These are phyloP conservation scores for Xylaria scruposa DNA, from an alignment of 495 filamentous ascomycete species.

Conservation along the genomic window DNA sequence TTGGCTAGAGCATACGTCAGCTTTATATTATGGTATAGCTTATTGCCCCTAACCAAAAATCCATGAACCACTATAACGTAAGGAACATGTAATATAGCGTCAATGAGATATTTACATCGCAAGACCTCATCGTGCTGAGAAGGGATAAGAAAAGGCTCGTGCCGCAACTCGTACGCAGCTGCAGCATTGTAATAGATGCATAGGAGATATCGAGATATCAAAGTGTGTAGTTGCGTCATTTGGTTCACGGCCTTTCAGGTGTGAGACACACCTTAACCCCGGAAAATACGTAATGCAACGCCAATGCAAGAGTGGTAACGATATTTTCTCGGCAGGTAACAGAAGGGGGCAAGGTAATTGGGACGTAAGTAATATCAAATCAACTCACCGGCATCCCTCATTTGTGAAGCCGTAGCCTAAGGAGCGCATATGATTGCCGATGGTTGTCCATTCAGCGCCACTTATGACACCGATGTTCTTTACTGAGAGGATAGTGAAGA, in stretches of 20 bases:
- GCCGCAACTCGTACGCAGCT: not conserved
- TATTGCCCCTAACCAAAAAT: not conserved
- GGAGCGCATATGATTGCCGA: slow-evolving; percentile 57
- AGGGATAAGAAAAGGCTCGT: not conserved
- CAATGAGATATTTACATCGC: not conserved
- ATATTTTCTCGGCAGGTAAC: slow-evolving; percentile 8
- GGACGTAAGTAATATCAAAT: slow-evolving; percentile 7
- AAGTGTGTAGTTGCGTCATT: not conserved
- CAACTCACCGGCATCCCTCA: slow-evolving; percentile 60
- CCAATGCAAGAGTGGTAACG: slow-evolving; percentile 18
- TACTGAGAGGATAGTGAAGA: slow-evolving; percentile 61
- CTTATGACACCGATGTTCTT: slow-evolving; percentile 63
- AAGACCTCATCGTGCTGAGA: not conserved
- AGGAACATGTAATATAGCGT: not conserved
- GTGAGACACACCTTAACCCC: not conserved
- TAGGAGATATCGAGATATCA: not conserved
- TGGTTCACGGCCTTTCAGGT: not conserved
- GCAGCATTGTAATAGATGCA: not conserved
- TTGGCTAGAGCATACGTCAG: slow-evolving; percentile 45
- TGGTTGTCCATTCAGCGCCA: slow-evolving; percentile 59
- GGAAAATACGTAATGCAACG: not conserved
- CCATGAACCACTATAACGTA: not conserved
- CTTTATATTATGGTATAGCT: not conserved
- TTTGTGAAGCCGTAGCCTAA: slow-evolving; percentile 61
- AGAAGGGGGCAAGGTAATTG: slow-evolving; percentile 6